These are phyloP conservation scores for Arabidopsis lyrata DNA, from an alignment of 441 rosid species.

Conservation along the genomic window DNA sequence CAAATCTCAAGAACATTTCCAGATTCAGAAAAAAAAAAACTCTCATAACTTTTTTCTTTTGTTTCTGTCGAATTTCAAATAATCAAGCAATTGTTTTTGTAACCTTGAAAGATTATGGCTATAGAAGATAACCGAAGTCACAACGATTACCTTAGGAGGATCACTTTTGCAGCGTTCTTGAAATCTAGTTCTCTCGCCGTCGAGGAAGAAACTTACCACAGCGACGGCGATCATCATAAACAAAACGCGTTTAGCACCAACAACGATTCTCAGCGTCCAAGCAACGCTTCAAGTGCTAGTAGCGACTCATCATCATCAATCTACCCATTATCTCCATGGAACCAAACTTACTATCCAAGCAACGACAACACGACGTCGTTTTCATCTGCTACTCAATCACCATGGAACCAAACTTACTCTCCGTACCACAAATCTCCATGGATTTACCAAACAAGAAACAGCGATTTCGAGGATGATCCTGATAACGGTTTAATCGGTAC, in stretches of 20 bases:
- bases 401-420: constrained; percentile 81
- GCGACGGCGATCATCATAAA: constrained; percentile 41
- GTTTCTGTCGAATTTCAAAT: not conserved
- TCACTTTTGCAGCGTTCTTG: constrained; percentile 54
- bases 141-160: constrained; percentile 42
- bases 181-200: constrained; percentile 41
- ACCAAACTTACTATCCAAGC: constrained; percentile 41
- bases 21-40: too few species aligned
- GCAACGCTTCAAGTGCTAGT: constrained; percentile 50
- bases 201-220: constrained; percentile 24
- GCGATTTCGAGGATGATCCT: constrained; percentile 39
- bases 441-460: constrained; percentile 51
- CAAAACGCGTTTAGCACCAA: constrained; percentile 1
- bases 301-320: constrained; percentile 51
- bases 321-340: constrained; percentile 50
- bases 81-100: not conserved
- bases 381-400: constrained; percentile 60
- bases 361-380: constrained; percentile 51
- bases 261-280: constrained; percentile 41
- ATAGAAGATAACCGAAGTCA: constrained; percentile 29
- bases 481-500: constrained; percentile 61
- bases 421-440: constrained; percentile 55
- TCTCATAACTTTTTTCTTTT: not conserved
- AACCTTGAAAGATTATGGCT: constrained; percentile 25
- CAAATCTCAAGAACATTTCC: not conserved